Evolutionary conservation across 176 grass and related monocot species (phyloP).

Genomic region (Musa troglodytarum): DNA sequence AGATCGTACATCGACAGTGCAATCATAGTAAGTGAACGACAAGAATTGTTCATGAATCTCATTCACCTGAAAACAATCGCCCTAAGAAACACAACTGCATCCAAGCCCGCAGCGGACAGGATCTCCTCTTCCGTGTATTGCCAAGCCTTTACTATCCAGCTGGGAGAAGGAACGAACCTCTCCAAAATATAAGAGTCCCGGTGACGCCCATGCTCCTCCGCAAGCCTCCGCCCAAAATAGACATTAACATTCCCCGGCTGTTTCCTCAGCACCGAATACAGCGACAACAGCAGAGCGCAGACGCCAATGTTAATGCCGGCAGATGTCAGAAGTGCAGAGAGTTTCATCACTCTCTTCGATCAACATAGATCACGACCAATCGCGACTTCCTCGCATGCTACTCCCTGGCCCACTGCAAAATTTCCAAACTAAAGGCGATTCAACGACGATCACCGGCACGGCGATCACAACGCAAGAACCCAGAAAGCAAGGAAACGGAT

Average conservation of each 20-base stretch:
- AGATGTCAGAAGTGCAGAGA: conserved; percentile 70
- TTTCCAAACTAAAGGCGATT: neutral
- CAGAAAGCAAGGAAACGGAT: neutral
- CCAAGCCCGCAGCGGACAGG: conserved; percentile 56
- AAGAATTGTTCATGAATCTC: neutral
- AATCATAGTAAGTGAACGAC: conserved; percentile 6
- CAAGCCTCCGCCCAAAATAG: conserved; percentile 76
- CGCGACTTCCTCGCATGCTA: conserved; percentile 6
- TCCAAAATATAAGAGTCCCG: conserved; percentile 63
- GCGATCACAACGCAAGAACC: neutral
- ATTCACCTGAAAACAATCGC: conserved; percentile 74
- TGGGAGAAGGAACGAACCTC: conserved; percentile 66
- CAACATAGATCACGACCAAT: conserved; percentile 23
- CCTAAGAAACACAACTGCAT: conserved; percentile 87
- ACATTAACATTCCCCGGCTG: conserved; percentile 79
- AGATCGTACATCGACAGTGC: neutral
- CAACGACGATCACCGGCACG: neutral
- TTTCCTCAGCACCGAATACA: conserved; percentile 87
- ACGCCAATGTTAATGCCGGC: conserved; percentile 90
- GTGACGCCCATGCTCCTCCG: conserved; percentile 45
- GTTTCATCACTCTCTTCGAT: conserved; percentile 51
- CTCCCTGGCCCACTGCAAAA: neutral
- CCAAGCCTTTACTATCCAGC: conserved; percentile 82
- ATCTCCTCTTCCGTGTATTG: conserved; percentile 76
- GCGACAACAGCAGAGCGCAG: conserved; percentile 50